Conservation (phyloP, 2,329 filamentous ascomycete species). For the Claviceps sp. region DNA sequence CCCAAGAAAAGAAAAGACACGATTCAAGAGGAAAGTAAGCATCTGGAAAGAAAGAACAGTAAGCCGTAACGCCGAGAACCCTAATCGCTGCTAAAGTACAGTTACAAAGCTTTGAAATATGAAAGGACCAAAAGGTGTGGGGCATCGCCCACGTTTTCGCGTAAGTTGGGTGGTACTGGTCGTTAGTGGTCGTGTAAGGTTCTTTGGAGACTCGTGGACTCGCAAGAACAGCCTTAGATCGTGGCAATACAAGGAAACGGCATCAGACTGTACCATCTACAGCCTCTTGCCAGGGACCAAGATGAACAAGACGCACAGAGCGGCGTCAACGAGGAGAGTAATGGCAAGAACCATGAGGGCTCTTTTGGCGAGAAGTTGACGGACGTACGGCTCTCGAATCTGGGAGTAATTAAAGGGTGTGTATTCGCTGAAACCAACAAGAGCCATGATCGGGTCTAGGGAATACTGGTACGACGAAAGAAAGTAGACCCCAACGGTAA, state of each 20-base stretch:
- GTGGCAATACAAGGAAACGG: neutral
- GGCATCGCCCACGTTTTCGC: neutral
- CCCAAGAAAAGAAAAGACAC: neutral
- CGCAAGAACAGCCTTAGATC: neutral
- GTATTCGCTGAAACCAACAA: conserved; percentile 89
- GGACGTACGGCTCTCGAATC: conserved; percentile 83
- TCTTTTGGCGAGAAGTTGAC: conserved; percentile 70
- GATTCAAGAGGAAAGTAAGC: too few relatives aligned
- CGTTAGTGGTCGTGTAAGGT: conserved; percentile 6
- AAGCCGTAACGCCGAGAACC: neutral
- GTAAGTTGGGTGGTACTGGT: neutral
- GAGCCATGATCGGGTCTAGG: conserved; percentile 78
- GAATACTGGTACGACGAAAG: conserved; percentile 90
- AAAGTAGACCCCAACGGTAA: conserved; percentile 80
- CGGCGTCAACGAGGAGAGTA: conserved; percentile 63
- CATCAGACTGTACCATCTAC: conserved; percentile 22
- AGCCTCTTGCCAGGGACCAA: conserved; percentile 83
- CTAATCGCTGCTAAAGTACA: neutral
- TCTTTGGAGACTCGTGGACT: neutral
- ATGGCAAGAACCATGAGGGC: conserved; percentile 68
- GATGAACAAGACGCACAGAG: conserved; percentile 81
- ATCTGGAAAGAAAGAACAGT: too few relatives aligned
- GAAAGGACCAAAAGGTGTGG: neutral
- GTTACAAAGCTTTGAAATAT: neutral
- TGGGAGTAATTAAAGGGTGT: conserved; percentile 85